Conservation (phyloP, 129 eudicot genomes). For the Calendula officinalis region DNA sequence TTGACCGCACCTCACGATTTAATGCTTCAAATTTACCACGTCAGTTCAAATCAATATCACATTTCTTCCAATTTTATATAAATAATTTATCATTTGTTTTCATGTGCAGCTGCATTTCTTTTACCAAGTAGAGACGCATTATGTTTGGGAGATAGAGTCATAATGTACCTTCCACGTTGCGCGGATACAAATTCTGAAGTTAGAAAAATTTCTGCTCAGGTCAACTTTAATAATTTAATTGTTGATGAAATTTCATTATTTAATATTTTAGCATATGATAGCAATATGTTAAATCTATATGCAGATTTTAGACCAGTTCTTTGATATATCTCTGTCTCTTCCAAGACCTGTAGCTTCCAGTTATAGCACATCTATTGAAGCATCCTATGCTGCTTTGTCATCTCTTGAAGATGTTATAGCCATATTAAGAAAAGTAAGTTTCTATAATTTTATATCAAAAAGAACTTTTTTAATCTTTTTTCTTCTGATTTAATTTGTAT, state of each 20-base stretch:
- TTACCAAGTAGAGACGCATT: constrained; percentile 96
- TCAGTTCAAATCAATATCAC: constrained; percentile 20
- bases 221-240: constrained; percentile 3
- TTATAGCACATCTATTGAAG: constrained; percentile 52
- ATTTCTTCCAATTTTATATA: not conserved
- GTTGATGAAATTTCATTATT: not conserved
- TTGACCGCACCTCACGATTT: constrained; percentile 57
- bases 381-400: constrained; percentile 75
- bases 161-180: constrained; percentile 88
- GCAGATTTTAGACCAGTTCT: constrained; percentile 88
- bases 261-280: not conserved
- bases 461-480: not conserved
- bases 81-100: constrained; percentile 1
- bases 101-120: constrained; percentile 71
- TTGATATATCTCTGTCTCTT: constrained; percentile 78
- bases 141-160: constrained; percentile 82
- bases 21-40: constrained; percentile 67
- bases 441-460: not conserved
- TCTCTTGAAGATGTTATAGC: constrained; percentile 96
- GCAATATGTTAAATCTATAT: constrained; percentile 2
- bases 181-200: constrained; percentile 93
- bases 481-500: constrained; percentile 15
- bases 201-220: constrained; percentile 87
- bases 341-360: constrained; percentile 63
- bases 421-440: constrained; percentile 78